Conservation (phyloP, 2,329 filamentous ascomycete species). For the Hypoxylon sp. region DNA sequence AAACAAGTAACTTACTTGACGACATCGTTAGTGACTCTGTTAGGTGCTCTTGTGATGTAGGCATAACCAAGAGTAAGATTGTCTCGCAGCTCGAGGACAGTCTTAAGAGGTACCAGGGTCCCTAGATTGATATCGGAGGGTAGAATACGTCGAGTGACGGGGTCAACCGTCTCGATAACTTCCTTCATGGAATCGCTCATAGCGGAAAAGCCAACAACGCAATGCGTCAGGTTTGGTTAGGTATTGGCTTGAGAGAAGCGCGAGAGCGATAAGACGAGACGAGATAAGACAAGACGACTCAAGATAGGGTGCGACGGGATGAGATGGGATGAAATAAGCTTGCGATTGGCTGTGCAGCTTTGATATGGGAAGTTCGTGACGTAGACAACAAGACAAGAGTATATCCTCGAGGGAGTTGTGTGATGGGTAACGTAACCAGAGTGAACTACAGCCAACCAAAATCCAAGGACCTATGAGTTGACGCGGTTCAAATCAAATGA, state of each 20-base stretch:
- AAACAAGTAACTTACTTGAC: slow-evolving; percentile 72
- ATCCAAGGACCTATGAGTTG: slow-evolving; percentile 25
- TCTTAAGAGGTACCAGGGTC: slow-evolving; percentile 73
- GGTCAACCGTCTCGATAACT: slow-evolving; percentile 58
- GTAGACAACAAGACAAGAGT: slow-evolving; percentile 9
- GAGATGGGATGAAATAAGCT: slow-evolving; percentile 8
- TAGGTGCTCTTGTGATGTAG: slow-evolving; percentile 80
- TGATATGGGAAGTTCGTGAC: neutral
- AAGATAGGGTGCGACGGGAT: slow-evolving; percentile 4
- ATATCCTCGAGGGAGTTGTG: slow-evolving; percentile 5
- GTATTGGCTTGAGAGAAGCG: slow-evolving; percentile 11
- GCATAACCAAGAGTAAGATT: slow-evolving; percentile 72
- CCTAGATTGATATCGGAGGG: slow-evolving; percentile 53
- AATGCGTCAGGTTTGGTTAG: slow-evolving; percentile 49
- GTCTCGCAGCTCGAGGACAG: slow-evolving; percentile 73
- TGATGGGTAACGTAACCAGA: slow-evolving; percentile 25
- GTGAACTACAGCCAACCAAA: neutral
- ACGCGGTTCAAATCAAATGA: slow-evolving; percentile 28
- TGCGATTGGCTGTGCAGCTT: neutral
- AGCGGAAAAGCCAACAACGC: slow-evolving; percentile 54
- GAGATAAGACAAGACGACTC: slow-evolving; percentile 4
- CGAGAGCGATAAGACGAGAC: neutral
- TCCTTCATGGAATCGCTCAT: slow-evolving; percentile 58
- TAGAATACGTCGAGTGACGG: slow-evolving; percentile 54
- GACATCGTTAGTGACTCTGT: slow-evolving; percentile 79